These are phyloP conservation scores for Alloascoidea hylecoeti DNA, from an alignment of 805 yeast species.

Conservation along the genomic window DNA sequence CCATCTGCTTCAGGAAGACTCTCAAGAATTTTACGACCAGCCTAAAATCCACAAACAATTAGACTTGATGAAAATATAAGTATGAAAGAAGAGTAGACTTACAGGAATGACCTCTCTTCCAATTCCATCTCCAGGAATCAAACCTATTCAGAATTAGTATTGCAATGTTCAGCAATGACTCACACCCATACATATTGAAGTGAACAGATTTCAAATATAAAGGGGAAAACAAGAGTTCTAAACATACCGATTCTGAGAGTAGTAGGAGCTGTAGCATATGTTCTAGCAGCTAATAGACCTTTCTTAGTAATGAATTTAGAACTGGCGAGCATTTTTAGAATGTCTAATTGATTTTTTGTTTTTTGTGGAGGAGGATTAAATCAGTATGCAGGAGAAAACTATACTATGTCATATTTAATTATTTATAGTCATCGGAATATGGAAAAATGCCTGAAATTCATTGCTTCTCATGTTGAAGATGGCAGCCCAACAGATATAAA, in stretches of 20 bases:
- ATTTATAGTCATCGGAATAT: no score
- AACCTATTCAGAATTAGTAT: constrained; percentile 21
- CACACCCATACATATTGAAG: not conserved
- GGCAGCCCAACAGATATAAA: constrained; percentile 74
- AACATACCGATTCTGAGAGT: not conserved
- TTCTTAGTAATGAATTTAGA: not conserved
- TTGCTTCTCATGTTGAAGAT: constrained; percentile 69
- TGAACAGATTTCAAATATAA: not conserved
- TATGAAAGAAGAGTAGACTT: constrained; percentile 4
- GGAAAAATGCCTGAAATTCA: constrained; percentile 83
- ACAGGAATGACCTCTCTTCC: constrained; percentile 95
- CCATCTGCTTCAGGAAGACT: constrained; percentile 65
- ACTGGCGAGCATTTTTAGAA: not conserved
- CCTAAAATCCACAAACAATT: constrained; percentile 7
- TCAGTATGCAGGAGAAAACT: no score
- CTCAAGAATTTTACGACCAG: constrained; percentile 81
- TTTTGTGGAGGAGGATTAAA: no score
- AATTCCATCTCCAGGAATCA: constrained; percentile 97
- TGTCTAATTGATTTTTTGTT: no score
- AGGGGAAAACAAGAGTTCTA: not conserved
- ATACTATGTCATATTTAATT: no score
- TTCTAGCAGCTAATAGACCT: not conserved
- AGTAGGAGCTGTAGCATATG: not conserved
- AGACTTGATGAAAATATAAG: not conserved
- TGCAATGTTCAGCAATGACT: not conserved